Base-by-base conservation (phyloP, 2,329 filamentous ascomycete genomes). In the Aspergillus sergii region DNA sequence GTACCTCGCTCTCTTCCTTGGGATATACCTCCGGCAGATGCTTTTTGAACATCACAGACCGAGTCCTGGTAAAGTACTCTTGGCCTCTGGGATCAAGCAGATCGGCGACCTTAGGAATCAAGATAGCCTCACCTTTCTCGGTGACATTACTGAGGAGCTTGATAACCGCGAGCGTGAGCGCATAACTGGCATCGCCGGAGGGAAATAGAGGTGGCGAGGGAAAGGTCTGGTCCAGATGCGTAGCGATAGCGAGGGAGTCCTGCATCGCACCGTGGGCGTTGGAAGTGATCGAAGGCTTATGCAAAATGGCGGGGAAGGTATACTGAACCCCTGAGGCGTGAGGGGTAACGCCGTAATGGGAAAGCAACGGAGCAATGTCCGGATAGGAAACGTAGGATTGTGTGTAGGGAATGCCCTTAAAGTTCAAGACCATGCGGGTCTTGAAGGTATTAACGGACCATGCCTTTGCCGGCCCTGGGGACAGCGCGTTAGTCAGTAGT, bases 301-400 rank as follows among this genome's bases (percentile, higher is more conserved):
- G 75, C 32, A 66, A 61, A 62, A 77, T 78, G 34, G 73, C 72
- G 7, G 76, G 75, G n/a, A 78, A 71, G 10, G 75, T 78, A 60
- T 76, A 76, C 1, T 64, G 64, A 5, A 45, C 59, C 9, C 64
- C 61, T 2, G 59, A 34, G 19, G 63, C 59, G 36, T 67, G 54
- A 28, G 75, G 69, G 23, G 64, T 59, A 16, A 78, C 57, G 6
- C 54, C 67, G 30, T 76, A 60, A 8, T 62, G 51, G 30, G 68
- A 67, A 21, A 74, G 67, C 6, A 77, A 54, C 8, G 74, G 71
- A 4, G 67, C 68, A 30, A 74, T 72, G 57, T 74, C 72, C 1
- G 72, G 72, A 57, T 73, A 73, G 36, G 72, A 72, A 43, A 73
- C 60, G 60, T 63, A 74, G 46, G 66, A 67, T 28, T 74, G 68